These are phyloP conservation scores for Chaetomium strumarium DNA, from an alignment of 2,329 filamentous ascomycete species.

Conservation along the genomic window DNA sequence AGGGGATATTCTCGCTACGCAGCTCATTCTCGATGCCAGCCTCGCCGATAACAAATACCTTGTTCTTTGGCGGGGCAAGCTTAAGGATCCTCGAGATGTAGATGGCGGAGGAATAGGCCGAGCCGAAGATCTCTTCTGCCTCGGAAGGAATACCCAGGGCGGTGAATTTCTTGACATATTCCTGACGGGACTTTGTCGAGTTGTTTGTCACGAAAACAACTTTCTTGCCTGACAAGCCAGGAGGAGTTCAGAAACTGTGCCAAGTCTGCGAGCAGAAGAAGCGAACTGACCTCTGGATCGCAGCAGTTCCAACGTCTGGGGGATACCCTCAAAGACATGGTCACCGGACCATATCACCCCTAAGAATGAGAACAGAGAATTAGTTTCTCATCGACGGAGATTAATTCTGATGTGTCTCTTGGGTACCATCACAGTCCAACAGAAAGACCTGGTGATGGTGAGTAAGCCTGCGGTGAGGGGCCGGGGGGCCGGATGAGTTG, in stretches of 20 bases:
- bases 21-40: constrained; percentile 87
- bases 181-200: constrained; percentile 87
- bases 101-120: constrained; percentile 88
- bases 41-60: constrained; percentile 92
- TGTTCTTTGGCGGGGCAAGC: constrained; percentile 72
- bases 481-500: not conserved
- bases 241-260: constrained; percentile 6
- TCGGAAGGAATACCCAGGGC: constrained; percentile 71
- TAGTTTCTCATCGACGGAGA: not conserved
- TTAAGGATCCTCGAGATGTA: constrained; percentile 92
- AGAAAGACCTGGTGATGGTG: constrained; percentile 66
- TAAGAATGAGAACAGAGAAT: constrained; percentile 33
- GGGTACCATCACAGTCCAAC: constrained; percentile 88
- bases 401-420: constrained; percentile 21
- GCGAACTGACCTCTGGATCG: constrained; percentile 62
- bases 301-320: constrained; percentile 78
- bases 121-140: constrained; percentile 90
- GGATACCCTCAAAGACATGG: constrained; percentile 76
- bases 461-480: constrained; percentile 4
- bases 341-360: constrained; percentile 97
- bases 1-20: constrained; percentile 67
- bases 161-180: constrained; percentile 90
- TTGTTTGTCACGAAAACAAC: constrained; percentile 98
- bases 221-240: constrained; percentile 67
- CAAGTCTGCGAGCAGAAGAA: not conserved